These are phyloP conservation scores for Paecilomyces sp. DNA, from an alignment of 2,329 filamentous ascomycete species.

Conservation along the genomic window DNA sequence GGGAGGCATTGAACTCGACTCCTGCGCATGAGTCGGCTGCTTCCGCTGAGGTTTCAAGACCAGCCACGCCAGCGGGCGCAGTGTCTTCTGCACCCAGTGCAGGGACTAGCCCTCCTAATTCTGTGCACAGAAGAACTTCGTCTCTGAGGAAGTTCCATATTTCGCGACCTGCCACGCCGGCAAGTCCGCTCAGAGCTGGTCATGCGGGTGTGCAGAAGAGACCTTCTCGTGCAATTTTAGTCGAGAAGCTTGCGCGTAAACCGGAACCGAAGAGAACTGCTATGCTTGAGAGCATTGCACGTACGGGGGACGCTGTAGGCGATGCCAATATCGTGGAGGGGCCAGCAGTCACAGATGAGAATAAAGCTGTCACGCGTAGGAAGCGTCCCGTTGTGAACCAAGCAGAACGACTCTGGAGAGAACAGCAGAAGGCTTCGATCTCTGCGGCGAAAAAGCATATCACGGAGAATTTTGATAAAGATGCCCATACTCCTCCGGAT, in stretches of 20 bases:
- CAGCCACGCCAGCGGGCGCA: not conserved
- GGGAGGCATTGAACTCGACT: constrained; percentile 17
- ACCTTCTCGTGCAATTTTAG: constrained; percentile 28
- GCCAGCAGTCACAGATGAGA: constrained; percentile 4
- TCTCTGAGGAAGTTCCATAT: constrained; percentile 34
- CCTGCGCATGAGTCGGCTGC: constrained; percentile 5
- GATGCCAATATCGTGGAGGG: constrained; percentile 6
- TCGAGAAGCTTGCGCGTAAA: constrained; percentile 30
- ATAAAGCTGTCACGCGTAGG: constrained; percentile 13
- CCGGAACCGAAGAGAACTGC: constrained; percentile 27
- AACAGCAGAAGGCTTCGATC: constrained; percentile 24
- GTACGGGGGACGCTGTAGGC: constrained; percentile 6
- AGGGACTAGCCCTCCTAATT: constrained; percentile 7
- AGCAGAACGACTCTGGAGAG: constrained; percentile 32
- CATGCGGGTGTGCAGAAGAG: constrained; percentile 29
- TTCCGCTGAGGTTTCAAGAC: not conserved
- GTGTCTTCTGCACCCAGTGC: constrained; percentile 8
- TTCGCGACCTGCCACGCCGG: constrained; percentile 22
- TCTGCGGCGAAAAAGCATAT: constrained; percentile 28
- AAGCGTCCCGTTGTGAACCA: constrained; percentile 35
- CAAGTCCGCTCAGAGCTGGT: constrained; percentile 16
- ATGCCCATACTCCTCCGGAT: constrained; percentile 26
- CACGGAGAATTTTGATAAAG: constrained; percentile 27
- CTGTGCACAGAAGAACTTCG: constrained; percentile 11
- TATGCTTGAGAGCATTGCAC: constrained; percentile 22